Base-by-base conservation (phyloP, 2,329 filamentous ascomycete genomes). In the Fusarium torreyae region DNA sequence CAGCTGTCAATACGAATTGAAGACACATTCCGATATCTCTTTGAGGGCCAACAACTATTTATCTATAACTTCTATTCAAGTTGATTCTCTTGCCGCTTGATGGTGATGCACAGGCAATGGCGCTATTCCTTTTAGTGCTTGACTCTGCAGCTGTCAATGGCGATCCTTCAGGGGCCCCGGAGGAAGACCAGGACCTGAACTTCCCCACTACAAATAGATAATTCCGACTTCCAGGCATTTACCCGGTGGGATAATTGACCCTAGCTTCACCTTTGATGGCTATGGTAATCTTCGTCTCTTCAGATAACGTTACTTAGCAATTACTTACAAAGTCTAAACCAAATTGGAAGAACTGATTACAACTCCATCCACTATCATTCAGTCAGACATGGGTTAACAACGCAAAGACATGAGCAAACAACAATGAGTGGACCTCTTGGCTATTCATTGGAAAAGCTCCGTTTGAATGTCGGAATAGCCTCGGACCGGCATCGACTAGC, bases 101-200 rank as follows among this genome's bases (percentile, higher is more conserved):
- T 42, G 18, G 36, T 10, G 45, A 60, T 52, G 38, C 4, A 43
- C 20, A 43, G 31, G 34, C 26, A 39, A 57, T 60, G 46, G 52
- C 64, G 59, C 68, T 66, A 68, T 70, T 57, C 68, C 44, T 54
- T 31, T 61, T 53, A 58, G 63, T 69, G 64, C 52, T 56, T 31
- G 62, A 44, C 40, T 34, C 40, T 62, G 68, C 68, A 71, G 64
- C 50, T 71, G 60, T 66, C 64, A 70, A 59, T 56, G 68, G 44
- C 64, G 68, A 71, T 71, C 66, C 36, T 45, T 65, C 54, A 63
- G 69, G 68, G 68, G 28, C 49, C 68, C 65, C 51, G 51, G 57
- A 45, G 46, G 26, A 56, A 50, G 7, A 44, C 48, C 33, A 34
- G 20, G 48, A 34, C 36, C 43, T 26, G 28, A 45, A 24, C 5